Evolutionary conservation across 169 alveolate genomes (phyloP).

Genomic region (Eimeria mitis): DNA sequence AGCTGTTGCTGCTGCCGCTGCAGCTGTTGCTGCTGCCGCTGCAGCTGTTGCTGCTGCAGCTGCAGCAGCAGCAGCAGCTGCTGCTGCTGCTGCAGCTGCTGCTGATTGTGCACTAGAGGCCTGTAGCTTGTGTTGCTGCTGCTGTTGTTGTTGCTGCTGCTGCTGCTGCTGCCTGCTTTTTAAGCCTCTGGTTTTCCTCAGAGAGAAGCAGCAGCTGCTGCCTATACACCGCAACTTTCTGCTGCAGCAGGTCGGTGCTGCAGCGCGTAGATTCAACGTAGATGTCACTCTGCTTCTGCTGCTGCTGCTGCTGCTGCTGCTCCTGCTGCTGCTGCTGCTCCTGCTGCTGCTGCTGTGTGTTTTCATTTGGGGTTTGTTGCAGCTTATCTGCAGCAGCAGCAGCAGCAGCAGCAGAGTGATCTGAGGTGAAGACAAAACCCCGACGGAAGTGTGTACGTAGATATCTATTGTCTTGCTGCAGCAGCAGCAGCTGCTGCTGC

Average conservation of each 20-base stretch:
- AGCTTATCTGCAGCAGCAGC: too few relatives aligned
- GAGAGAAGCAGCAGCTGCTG: slow-evolving; percentile 12
- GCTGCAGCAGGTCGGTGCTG: slow-evolving; percentile 16
- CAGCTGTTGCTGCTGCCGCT: not conserved
- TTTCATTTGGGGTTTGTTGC: too few relatives aligned
- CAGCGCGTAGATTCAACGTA: not conserved
- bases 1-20: not conserved
- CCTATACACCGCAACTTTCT: slow-evolving; percentile 15
- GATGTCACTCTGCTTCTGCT: not conserved
- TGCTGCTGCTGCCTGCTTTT: too few relatives aligned
- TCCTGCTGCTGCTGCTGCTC: not conserved
- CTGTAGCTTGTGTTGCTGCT: too few relatives aligned
- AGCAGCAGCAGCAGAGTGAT: too few relatives aligned
- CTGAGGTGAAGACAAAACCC: not conserved
- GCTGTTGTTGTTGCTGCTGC: not conserved
- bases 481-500: slow-evolving; percentile 41
- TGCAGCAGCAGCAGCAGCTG: too few relatives aligned
- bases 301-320: slow-evolving; percentile 37
- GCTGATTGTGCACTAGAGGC: too few relatives aligned
- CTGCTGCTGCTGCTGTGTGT: not conserved
- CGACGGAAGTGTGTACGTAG: not conserved
- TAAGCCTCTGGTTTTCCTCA: not conserved
- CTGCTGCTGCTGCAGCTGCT: too few relatives aligned
- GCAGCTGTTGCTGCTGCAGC: not conserved
- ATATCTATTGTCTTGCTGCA: not conserved